Evolutionary conservation across 2,329 filamentous ascomycete genomes (phyloP).

Genomic region (Epicoccum nigrum): DNA sequence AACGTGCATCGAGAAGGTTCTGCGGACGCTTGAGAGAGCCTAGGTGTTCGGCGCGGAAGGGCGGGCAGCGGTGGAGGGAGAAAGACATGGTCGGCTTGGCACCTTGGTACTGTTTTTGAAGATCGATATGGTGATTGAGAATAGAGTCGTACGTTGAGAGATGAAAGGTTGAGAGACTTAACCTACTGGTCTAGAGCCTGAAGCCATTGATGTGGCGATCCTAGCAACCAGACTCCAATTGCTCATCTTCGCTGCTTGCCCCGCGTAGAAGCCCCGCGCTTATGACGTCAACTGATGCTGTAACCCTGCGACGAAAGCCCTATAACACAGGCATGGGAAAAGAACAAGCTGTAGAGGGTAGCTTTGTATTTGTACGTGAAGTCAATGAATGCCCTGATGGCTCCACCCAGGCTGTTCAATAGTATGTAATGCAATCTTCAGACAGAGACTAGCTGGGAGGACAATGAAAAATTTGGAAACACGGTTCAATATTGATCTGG

Average conservation of each 20-base stretch:
- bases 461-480: background rate
- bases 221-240: background rate
- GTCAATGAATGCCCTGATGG: constrained; percentile 5
- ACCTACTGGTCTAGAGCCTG: background rate
- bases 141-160: no score
- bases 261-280: constrained; percentile 11
- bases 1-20: constrained; percentile 63
- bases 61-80: constrained; percentile 51
- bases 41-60: constrained; percentile 73
- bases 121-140: no score
- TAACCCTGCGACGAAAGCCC: no score
- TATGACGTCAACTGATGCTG: constrained; percentile 10
- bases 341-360: no score
- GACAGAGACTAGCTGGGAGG: background rate
- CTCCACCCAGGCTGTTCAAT: background rate
- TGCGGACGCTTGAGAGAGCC: constrained; percentile 71
- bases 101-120: background rate
- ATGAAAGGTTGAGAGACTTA: background rate
- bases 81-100: constrained; percentile 19
- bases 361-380: background rate
- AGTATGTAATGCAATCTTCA: background rate
- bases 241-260: constrained; percentile 2
- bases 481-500: no score
- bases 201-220: background rate
- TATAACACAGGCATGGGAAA: no score